Evolutionary conservation across 2,329 filamentous ascomycete species (phyloP), one percentile per base, ranked within the genome.

Genomic region (Geoglossum cookeanum): DNA sequence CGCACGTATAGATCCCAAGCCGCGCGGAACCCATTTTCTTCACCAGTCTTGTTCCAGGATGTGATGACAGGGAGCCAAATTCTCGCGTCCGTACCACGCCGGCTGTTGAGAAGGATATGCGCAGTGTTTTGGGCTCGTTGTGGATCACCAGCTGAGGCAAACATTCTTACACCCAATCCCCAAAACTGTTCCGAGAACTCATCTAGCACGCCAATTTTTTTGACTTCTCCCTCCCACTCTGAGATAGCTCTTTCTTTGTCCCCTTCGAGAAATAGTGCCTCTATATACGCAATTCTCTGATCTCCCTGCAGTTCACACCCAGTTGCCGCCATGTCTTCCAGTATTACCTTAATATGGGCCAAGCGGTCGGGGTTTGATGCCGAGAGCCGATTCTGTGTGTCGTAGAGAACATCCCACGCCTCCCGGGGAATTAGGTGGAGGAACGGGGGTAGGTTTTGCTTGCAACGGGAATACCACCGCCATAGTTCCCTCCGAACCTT

Each of bases 1-100:
- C 75, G 74, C 42, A 80, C 70, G 67, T 91, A 92, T 1, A 79
- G 67, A 29, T 75, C 69, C 80, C 84, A 91, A 0, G 86, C 86
- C 60, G 75, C 74, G 17, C 76, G 69, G 32, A 74, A 74, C 71
- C 76, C 59, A 65, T 72, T 53, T 66, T 75, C 67, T 1, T 72
- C 71, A 3, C 75, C 65, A 11, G 77, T 72, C 45, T 72, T 74
- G 0, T 80, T 80, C 68, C 80, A 83, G 6, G 83, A 79, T 44
- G 77, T 75, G 58, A 94, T 84, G n/a, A 92, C 74, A 13, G 81
- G 79, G 60, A 89, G 70, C 57, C 85, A 68, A 48, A 83, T 74
- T 4, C 80, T 75, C 22, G 77, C 70, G 58, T 82, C 74, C 56
- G 68, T 71, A 2, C 71, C 64, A 13, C 75, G 69, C 22, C 69